These are phyloP conservation scores for Orychophragmus violaceus DNA, from an alignment of 345 rosid species.

Conservation along the genomic window DNA sequence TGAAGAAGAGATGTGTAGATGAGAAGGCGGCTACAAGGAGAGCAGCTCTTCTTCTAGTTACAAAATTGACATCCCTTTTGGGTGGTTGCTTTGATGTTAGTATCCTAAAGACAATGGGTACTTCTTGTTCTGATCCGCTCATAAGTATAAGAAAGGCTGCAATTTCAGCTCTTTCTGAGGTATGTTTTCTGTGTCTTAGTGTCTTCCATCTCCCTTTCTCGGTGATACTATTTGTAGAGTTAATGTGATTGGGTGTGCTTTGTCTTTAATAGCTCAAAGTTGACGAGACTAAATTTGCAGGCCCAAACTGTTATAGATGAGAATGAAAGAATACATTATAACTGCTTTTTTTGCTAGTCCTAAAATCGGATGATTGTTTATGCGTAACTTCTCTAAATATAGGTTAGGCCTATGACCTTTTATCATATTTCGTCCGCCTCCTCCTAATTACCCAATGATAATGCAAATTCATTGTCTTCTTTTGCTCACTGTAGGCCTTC, in stretches of 20 bases:
- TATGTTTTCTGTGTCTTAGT: constrained; percentile 27
- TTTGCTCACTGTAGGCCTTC: constrained; percentile 46
- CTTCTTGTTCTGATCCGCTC: constrained; percentile 92
- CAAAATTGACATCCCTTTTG: constrained; percentile 58
- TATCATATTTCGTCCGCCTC: background rate
- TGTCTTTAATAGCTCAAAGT: background rate
- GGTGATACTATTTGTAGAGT: too few relatives aligned
- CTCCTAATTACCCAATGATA: background rate
- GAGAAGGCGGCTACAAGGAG: constrained; percentile 84
- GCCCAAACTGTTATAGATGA: background rate
- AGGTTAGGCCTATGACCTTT: background rate
- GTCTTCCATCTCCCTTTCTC: background rate
- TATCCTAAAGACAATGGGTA: constrained; percentile 68
- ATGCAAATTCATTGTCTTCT: constrained; percentile 9
- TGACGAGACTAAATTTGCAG: background rate
- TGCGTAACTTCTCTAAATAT: background rate
- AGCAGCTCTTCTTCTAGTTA: constrained; percentile 69
- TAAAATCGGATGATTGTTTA: background rate
- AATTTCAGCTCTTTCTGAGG: constrained; percentile 84
- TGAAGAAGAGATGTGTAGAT: constrained; percentile 71
- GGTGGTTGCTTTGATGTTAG: constrained; percentile 59
- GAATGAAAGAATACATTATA: background rate
- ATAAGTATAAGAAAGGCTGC: constrained; percentile 92
- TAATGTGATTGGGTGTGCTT: background rate
- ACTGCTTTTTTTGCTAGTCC: background rate